Conservation (phyloP, 2,329 filamentous ascomycete genomes). For the Kalmusia sp. region DNA sequence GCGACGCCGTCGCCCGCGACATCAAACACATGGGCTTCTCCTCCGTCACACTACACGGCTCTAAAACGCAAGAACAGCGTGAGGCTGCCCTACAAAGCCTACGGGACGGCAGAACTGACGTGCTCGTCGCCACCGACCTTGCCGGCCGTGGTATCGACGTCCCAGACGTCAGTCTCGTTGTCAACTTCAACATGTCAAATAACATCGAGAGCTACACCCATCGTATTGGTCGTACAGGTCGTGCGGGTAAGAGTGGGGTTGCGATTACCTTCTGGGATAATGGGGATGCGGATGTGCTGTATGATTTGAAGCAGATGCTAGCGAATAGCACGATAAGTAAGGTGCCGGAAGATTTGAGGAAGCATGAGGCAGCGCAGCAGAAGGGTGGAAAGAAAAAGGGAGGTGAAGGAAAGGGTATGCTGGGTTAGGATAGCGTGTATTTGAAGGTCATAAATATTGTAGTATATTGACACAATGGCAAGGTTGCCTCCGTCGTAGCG, state of each 20-base stretch:
- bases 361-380: constrained; percentile 87
- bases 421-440: background rate
- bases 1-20: constrained; percentile 90
- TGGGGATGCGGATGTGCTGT: constrained; percentile 89
- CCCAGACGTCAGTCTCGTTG: constrained; percentile 87
- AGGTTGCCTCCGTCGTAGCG: no score
- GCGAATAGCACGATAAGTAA: constrained; percentile 86
- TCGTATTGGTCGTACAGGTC: constrained; percentile 93
- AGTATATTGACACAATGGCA: background rate
- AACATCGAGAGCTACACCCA: constrained; percentile 96
- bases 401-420: constrained; percentile 1
- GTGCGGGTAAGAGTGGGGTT: constrained; percentile 95
- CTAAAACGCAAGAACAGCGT: constrained; percentile 97
- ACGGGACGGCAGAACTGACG: constrained; percentile 78
- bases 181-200: constrained; percentile 99
- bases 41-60: constrained; percentile 89
- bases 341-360: constrained; percentile 87
- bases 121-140: constrained; percentile 93
- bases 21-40: constrained; percentile 94
- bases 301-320: constrained; percentile 95
- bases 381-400: constrained; percentile 58
- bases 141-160: constrained; percentile 98
- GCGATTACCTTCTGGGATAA: constrained; percentile 93
- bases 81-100: constrained; percentile 90
- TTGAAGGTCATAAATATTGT: background rate